Conservation (phyloP, 495 filamentous ascomycete species). For the Xylona heveae region DNA sequence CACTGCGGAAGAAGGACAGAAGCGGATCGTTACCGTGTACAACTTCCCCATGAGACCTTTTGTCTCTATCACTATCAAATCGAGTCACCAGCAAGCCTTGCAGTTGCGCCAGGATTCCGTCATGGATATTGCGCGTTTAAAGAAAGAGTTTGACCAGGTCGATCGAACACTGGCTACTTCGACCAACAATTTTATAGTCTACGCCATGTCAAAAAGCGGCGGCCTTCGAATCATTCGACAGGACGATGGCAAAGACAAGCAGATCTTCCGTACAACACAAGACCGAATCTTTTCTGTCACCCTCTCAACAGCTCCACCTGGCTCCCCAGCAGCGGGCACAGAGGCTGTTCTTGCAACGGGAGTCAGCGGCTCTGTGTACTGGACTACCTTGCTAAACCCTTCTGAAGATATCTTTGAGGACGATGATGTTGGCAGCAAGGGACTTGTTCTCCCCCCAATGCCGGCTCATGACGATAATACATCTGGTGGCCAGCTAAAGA, state of each 20-base stretch:
- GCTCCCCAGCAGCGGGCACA: conserved; percentile 23
- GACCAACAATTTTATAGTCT: conserved; percentile 79
- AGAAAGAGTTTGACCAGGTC: conserved; percentile 94
- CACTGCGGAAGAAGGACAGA: conserved; percentile 41
- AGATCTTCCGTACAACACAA: conserved; percentile 66
- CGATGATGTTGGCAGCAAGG: conserved; percentile 48
- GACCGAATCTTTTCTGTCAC: conserved; percentile 92
- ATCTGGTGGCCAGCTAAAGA: conserved; percentile 83
- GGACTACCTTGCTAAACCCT: conserved; percentile 50
- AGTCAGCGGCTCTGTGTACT: conserved; percentile 85
- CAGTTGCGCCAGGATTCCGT: conserved; percentile 41
- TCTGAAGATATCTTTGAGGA: conserved; percentile 49
- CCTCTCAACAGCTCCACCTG: conserved; percentile 37
- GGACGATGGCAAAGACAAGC: conserved; percentile 72
- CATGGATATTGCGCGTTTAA: conserved; percentile 75
- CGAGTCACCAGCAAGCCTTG: conserved; percentile 11
- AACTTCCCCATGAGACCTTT: conserved; percentile 94
- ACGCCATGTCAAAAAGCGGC: conserved; percentile 76
- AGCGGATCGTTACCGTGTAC: conserved; percentile 51
- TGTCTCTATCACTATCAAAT: conserved; percentile 49
- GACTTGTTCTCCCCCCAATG: conserved; percentile 65
- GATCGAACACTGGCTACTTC: conserved; percentile 83
- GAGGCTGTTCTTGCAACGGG: conserved; percentile 81
- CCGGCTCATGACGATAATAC: conserved; percentile 54
- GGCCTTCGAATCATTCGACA: conserved; percentile 85